phyloP scores from a whole-genome alignment of 768 basidiomycete genomes.

The Leccinum uliginosum region DNA sequence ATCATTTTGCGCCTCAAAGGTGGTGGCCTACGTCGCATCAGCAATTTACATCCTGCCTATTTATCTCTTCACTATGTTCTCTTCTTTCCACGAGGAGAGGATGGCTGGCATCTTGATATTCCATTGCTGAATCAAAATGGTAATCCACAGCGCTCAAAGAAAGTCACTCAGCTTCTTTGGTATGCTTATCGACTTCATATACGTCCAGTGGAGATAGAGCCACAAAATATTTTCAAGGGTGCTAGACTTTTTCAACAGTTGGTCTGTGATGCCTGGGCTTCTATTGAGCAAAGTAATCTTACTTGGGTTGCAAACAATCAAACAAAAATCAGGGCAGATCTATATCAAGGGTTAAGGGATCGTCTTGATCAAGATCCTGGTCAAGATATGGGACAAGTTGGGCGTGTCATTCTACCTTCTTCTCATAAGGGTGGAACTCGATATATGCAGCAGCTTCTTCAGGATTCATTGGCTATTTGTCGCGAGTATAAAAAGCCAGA shows the following conservation, averaged over 20 bases:
- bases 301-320: background rate
- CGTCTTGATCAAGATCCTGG: background rate
- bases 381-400: background rate
- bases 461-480: too few species aligned
- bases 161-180: background rate
- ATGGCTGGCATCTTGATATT: background rate
- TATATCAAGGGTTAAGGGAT: background rate
- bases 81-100: background rate
- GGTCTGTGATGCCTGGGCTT: background rate
- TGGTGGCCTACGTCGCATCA: background rate
- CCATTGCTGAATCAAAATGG: background rate
- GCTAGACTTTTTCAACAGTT: background rate
- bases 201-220: background rate
- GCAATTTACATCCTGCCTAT: background rate
- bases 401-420: slow-evolving; percentile 25
- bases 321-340: background rate
- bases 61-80: background rate
- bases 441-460: slow-evolving; percentile 31
- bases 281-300: background rate
- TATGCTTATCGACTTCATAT: background rate
- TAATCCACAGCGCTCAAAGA: background rate
- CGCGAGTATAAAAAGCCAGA: too few species aligned
- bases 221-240: background rate
- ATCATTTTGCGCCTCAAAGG: background rate
- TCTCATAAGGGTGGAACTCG: slow-evolving; percentile 37